These are phyloP conservation scores for Penicillium bialowiezense DNA, from an alignment of 495 filamentous ascomycete genomes.

Conservation along the genomic window DNA sequence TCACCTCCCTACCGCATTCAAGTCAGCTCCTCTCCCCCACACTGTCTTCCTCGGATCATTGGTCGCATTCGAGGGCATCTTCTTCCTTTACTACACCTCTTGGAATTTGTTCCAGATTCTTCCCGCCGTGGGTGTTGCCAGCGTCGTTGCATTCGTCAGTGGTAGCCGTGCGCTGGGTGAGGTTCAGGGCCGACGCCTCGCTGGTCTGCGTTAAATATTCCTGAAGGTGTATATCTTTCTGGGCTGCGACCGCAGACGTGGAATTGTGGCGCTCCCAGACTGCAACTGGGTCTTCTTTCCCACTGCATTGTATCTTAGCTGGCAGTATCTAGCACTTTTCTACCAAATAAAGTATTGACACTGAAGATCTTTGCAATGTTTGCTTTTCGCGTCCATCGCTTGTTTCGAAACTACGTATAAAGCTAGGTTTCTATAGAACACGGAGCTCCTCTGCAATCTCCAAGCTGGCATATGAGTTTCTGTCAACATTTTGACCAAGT, in stretches of 20 bases:
- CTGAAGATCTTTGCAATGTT: no score
- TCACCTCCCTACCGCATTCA: conserved; percentile 71
- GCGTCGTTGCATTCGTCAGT: conserved; percentile 74
- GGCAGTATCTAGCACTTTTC: conserved; percentile 14
- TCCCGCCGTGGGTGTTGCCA: conserved; percentile 65
- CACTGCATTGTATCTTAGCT: conserved; percentile 23
- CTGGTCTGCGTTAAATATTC: conserved; percentile 64
- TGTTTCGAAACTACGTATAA: no score
- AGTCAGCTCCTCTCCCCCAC: conserved; percentile 73
- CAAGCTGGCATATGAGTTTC: no score
- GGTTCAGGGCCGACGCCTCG: conserved; percentile 81
- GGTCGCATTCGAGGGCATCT: conserved; percentile 81
- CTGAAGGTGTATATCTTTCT: neutral
- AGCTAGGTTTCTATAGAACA: neutral
- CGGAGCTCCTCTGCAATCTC: no score
- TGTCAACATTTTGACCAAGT: no score
- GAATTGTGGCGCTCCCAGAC: neutral
- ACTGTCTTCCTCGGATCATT: conserved; percentile 79
- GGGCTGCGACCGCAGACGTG: neutral
- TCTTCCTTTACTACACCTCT: conserved; percentile 89
- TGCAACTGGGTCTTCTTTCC: neutral
- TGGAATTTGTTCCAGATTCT: conserved; percentile 94
- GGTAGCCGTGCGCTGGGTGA: conserved; percentile 90
- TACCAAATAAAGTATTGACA: neutral
- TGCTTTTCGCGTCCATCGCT: no score